Percentiles rank a stretch among this genome's conserved stretches.
Evolutionary conservation across 2,329 filamentous ascomycete genomes (phyloP).

Genomic region (Lachnellula cervina): DNA sequence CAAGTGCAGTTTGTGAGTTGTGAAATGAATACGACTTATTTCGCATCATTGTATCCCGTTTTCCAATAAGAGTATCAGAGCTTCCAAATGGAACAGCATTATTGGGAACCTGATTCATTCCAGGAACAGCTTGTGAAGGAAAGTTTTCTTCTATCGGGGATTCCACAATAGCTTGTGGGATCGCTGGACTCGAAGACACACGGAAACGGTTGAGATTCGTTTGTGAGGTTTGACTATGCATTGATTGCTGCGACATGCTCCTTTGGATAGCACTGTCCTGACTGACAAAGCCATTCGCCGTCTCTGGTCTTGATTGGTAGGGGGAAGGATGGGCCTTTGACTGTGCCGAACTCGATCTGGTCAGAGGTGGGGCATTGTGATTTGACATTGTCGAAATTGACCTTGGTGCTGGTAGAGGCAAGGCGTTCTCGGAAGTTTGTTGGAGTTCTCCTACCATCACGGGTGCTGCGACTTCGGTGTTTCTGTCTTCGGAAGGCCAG

Average conservation of each 20-base stretch:
- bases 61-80: conserved; percentile 46
- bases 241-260: conserved; percentile 13
- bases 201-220: conserved; percentile 23
- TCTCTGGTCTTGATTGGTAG: conserved; percentile 2
- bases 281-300: not conserved
- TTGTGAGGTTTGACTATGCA: conserved; percentile 1
- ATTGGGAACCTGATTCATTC: conserved; percentile 9
- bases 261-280: conserved; percentile 9
- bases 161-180: conserved; percentile 32
- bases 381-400: conserved; percentile 18
- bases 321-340: conserved; percentile 1
- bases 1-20: conserved; percentile 1
- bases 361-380: conserved; percentile 2
- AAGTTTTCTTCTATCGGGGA: conserved; percentile 33
- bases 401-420: conserved; percentile 14
- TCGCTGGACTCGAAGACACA: conserved; percentile 30
- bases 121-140: conserved; percentile 13
- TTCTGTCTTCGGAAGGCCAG: conserved; percentile 31
- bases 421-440: conserved; percentile 46
- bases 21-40: conserved; percentile 20
- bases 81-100: conserved; percentile 25
- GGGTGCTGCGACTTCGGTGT: conserved; percentile 51
- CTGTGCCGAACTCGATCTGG: conserved; percentile 17
- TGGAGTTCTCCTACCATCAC: conserved; percentile 61
- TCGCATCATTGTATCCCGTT: conserved; percentile 48